Conservation (phyloP, 179 eudicot species). For the Sideroxylon spinosum region DNA sequence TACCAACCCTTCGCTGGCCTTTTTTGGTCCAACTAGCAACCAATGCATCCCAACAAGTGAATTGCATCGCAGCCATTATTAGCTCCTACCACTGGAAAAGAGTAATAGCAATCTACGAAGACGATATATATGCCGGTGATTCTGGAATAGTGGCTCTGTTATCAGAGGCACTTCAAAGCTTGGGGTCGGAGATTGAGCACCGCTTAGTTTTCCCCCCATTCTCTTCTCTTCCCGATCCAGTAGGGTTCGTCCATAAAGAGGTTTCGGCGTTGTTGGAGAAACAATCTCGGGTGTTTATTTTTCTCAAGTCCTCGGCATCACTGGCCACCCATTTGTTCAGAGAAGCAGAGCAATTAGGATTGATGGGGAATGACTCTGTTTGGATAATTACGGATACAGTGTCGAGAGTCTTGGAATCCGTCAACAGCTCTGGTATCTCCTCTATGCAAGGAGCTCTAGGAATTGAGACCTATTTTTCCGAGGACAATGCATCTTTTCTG, state of each 20-base stretch:
- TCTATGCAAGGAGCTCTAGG: constrained; percentile 41
- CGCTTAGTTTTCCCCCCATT: constrained; percentile 31
- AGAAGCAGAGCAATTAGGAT: constrained; percentile 35
- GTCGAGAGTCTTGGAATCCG: constrained; percentile 29
- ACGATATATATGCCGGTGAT: constrained; percentile 26
- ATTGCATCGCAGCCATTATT: constrained; percentile 27
- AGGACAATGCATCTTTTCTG: constrained; percentile 14
- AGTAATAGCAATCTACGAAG: constrained; percentile 45
- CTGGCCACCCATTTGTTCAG: constrained; percentile 30
- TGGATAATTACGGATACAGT: constrained; percentile 36
- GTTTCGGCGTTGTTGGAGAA: constrained; percentile 17
- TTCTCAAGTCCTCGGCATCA: constrained; percentile 38
- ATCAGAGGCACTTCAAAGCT: constrained; percentile 29
- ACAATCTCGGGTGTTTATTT: constrained; percentile 45
- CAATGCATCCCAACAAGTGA: constrained; percentile 20
- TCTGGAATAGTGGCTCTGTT: constrained; percentile 24
- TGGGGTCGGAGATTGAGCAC: constrained; percentile 32
- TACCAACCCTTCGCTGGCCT: constrained; percentile 28
- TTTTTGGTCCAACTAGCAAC: constrained; percentile 35
- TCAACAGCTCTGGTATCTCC: constrained; percentile 24
- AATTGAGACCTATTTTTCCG: constrained; percentile 24
- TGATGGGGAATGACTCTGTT: constrained; percentile 36
- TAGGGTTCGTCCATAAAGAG: constrained; percentile 19
- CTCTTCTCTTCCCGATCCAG: constrained; percentile 27
- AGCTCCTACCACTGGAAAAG: constrained; percentile 36